These are phyloP conservation scores for Ophiostoma sp. DNA, from an alignment of 2,329 filamentous ascomycete species.

Conservation along the genomic window DNA sequence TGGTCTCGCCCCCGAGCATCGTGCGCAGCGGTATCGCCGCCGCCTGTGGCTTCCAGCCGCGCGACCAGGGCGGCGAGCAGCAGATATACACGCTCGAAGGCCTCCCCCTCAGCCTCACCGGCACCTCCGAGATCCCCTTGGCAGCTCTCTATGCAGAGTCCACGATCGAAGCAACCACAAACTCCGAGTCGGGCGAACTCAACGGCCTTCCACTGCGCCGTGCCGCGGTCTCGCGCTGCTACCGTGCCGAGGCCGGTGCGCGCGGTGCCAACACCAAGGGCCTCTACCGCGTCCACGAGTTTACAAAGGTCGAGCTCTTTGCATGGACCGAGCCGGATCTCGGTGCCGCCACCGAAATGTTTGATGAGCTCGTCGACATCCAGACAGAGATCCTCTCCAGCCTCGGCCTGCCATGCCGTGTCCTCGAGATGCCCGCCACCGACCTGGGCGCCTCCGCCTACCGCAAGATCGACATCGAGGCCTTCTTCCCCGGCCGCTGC, in stretches of 20 bases:
- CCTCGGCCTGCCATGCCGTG: conserved; percentile 75
- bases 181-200: conserved; percentile 16
- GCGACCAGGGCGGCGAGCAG: conserved; percentile 84
- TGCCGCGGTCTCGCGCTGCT: conserved; percentile 86
- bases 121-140: conserved; percentile 90
- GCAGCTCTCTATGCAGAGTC: conserved; percentile 81
- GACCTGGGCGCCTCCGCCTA: conserved; percentile 86
- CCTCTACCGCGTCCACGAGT: conserved; percentile 94
- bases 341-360: conserved; percentile 52
- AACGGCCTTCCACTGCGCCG: conserved; percentile 63
- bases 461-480: conserved; percentile 89
- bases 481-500: conserved; percentile 78
- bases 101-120: conserved; percentile 71
- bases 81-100: conserved; percentile 80
- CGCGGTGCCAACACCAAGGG: conserved; percentile 88
- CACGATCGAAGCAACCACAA: conserved; percentile 55
- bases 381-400: conserved; percentile 76
- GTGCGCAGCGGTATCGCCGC: conserved; percentile 88
- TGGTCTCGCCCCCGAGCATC: conserved; percentile 78
- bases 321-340: conserved; percentile 69
- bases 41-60: conserved; percentile 90
- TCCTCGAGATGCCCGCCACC: conserved; percentile 84
- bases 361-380: conserved; percentile 79
- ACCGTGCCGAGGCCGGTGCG: conserved; percentile 88
- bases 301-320: conserved; percentile 97